phyloP scores from a whole-genome alignment of 768 basidiomycete species.

The Chalciporus sphaerocephalus region DNA sequence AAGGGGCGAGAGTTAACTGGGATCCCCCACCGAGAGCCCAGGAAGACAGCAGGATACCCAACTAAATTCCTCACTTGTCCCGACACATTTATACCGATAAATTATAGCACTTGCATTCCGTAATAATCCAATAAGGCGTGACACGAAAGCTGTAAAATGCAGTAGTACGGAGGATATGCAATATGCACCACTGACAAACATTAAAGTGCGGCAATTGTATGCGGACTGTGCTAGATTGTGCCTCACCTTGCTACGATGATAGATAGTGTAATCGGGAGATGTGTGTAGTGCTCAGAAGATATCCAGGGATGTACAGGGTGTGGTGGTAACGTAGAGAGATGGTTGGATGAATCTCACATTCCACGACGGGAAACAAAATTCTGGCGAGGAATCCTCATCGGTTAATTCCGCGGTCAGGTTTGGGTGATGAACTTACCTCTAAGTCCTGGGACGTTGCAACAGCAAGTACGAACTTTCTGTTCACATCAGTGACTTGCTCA shows the following conservation, averaged over 20 bases:
- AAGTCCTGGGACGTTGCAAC: conserved; percentile 77
- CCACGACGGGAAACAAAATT: conserved; percentile 30
- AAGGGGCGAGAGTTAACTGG: neutral
- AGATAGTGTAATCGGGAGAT: neutral
- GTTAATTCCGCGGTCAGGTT: neutral
- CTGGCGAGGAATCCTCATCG: conserved; percentile 12
- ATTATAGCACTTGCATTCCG: too few relatives aligned
- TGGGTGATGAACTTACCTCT: conserved; percentile 30
- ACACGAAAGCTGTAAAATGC: too few relatives aligned
- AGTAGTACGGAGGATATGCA: too few relatives aligned
- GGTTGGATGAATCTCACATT: conserved; percentile 10
- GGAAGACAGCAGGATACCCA: neutral
- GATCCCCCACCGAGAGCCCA: neutral
- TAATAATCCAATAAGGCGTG: too few relatives aligned
- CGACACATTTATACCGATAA: too few relatives aligned
- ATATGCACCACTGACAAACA: too few relatives aligned
- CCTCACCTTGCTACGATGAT: neutral
- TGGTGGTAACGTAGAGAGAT: neutral
- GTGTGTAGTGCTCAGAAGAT: neutral
- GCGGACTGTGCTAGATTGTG: too few relatives aligned
- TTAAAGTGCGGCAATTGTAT: too few relatives aligned
- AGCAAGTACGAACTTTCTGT: conserved; percentile 78
- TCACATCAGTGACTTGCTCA: conserved; percentile 72
- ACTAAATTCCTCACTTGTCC: too few relatives aligned
- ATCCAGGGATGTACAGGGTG: neutral